Evolutionary conservation across 257 asterid genomes (phyloP), one percentile per base, ranked within the genome.

Genomic region (Buddleja alternifolia): DNA sequence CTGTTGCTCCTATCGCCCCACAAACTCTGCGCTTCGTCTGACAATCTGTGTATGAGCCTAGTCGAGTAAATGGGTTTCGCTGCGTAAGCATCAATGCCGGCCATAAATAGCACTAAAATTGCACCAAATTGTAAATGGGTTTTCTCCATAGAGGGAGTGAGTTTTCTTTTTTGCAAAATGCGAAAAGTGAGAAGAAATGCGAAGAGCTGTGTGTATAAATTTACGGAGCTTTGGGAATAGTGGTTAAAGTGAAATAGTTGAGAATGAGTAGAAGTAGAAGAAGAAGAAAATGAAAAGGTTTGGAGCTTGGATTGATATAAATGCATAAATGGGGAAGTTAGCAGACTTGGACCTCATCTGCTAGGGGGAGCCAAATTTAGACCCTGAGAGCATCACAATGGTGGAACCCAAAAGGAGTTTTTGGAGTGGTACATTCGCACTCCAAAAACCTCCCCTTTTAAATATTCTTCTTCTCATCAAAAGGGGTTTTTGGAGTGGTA

Each of bases 41-140:
- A 84, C 45, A 80, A 81, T 17, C 89, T 46, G 77, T 86, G 96
- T 73, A 90, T 72, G 74, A 88, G 75, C 73, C 76, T 77, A 34
- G 88, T 77, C 1, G 92, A 84, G 77, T 64, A 84, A 53, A 84
- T 63, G 58, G 85, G 77, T 40, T 39, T 45, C 66, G 63, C 73
- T 36, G 65, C 47, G 54, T 12, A 67, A 4, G 76, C 81, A 66
- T 71, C 77, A 50, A 77, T 34, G 70, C 77, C 64, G 67, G 75
- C 4, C 2, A 29, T 1, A 19, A 80, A 10, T 55, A 77, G 10
- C 61, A 72, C 67, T 41, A 77, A 8, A 66, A 75, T 58, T 41
- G 80, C 75, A 45, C 65, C 77, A n/a, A 57, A 45, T 21, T 55
- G 62, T 34, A n/a, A n/a, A n/a, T 36, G 73, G 75, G 60, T 21